Percentiles rank a stretch among this genome's conserved stretches.
phyloP scores from a whole-genome alignment of 345 rosid genomes.

The Abelmoschus esculentus region DNA sequence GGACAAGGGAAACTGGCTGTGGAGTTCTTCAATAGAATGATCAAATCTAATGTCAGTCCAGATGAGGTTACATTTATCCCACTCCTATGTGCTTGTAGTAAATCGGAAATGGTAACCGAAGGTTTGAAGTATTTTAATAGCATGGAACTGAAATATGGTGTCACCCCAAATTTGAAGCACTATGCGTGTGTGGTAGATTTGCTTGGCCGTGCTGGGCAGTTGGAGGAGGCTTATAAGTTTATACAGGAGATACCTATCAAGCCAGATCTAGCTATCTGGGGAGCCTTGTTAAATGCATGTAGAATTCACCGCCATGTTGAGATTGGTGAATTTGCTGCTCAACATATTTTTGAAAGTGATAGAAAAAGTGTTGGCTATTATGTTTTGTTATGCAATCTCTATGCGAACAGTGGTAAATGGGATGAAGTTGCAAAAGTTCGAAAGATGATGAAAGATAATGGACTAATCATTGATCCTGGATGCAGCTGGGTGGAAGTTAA shows the following conservation, averaged over 20 bases:
- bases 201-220: constrained; percentile 64
- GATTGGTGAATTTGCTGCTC: constrained; percentile 64
- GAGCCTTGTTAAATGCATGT: constrained; percentile 74
- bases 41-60: constrained; percentile 44
- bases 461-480: constrained; percentile 65
- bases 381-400: constrained; percentile 59
- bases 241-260: constrained; percentile 51
- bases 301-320: constrained; percentile 47
- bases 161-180: constrained; percentile 65
- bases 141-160: constrained; percentile 49
- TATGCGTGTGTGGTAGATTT: constrained; percentile 81
- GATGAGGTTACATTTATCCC: constrained; percentile 73
- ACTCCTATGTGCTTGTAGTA: constrained; percentile 67
- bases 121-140: constrained; percentile 50
- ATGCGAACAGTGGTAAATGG: constrained; percentile 59
- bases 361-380: constrained; percentile 60
- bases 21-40: constrained; percentile 54
- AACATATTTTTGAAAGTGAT: constrained; percentile 48
- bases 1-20: constrained; percentile 56
- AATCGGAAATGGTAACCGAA: constrained; percentile 63
- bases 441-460: constrained; percentile 51
- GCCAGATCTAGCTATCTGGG: constrained; percentile 82
- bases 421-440: constrained; percentile 58
- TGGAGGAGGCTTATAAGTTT: constrained; percentile 55
- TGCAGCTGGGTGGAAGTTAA: constrained; percentile 85